Base-by-base conservation (phyloP, 1,139 yeast genomes). In the Torulaspora pretoriensis region DNA sequence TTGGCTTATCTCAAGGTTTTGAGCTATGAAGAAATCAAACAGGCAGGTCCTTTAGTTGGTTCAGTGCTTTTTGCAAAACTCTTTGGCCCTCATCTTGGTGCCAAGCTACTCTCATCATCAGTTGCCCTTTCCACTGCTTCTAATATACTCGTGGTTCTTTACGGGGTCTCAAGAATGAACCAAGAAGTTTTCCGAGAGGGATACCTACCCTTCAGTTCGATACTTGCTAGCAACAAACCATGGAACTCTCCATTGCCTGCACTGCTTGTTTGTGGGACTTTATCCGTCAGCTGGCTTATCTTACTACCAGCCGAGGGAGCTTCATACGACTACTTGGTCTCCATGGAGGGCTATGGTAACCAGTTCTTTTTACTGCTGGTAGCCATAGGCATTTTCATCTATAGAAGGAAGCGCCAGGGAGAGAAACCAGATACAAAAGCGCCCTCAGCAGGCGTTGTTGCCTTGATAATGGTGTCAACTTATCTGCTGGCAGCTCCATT, bases 171-270 rank as follows among this genome's bases (percentile, higher is more conserved):
- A 1, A 68, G 86, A 55, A 75, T 78, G 65, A 78, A 78, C 52
- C 85, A 80, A 55, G 85, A 80, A 60, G 77, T 77, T 2, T 79
- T 80, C 53, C 68, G 83, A 43, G 85, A 80, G 54, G 85, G 85
- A 0, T 77, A 71, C 48, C 59, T 80, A 12, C 86, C 86, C 3
- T 77, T 69, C 43, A 73, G 82, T 1, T 59, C 55, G 25, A 55
- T 66, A 30, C 68, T 80, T 74, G 78, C 83, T 1, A 73, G 80
- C 5, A 80, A 79, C 51, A 71, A 73, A 70, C 82, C 81, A 2
- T 68, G 64, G 47, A 78, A 76, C 10, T 76, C 83, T 1, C 86
- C 87, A 2, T 58, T 80, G 16, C 74, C 74, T 8, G 66, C 82
- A 0, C 47, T 70, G n/a, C 30, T 65, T 1, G 40, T 65, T 1